A percentile compares a stretch with the other conserved stretches of the same genome.
These are phyloP conservation scores for Fusarium sp. DNA, from an alignment of 2,329 filamentous ascomycete genomes.

Conservation along the genomic window DNA sequence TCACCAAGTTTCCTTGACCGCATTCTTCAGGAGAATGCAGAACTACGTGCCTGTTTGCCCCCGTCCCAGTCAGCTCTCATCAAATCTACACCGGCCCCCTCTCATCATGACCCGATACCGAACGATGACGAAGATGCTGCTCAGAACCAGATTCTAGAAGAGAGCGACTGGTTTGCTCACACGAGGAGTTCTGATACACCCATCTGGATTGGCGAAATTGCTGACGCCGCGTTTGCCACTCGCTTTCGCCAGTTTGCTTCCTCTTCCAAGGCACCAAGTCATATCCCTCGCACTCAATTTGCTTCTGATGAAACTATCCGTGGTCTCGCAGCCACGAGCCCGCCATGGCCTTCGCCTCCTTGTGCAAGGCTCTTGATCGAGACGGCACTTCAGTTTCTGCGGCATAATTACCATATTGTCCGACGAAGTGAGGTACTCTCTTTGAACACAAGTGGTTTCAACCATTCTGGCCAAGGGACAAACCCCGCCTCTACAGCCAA, in stretches of 20 bases:
- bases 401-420: not conserved
- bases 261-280: not conserved
- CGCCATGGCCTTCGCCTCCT: not conserved
- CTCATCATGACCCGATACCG: not conserved
- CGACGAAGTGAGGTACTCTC: not conserved
- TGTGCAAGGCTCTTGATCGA: not conserved
- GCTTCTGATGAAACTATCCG: not conserved
- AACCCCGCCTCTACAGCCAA: not conserved
- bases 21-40: conserved; percentile 13
- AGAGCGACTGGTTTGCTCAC: conserved; percentile 16
- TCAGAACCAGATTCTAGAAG: conserved; percentile 13
- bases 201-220: conserved; percentile 23
- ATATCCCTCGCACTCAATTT: conserved; percentile 19
- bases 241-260: conserved; percentile 25
- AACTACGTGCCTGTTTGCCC: not conserved
- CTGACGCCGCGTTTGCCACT: conserved; percentile 27
- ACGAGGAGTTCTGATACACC: conserved; percentile 13
- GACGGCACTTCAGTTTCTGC: not conserved
- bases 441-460: not conserved
- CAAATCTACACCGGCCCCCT: not conserved
- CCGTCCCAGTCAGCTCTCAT: not conserved
- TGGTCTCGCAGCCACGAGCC: not conserved
- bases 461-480: not conserved
- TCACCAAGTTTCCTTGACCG: conserved; percentile 11
- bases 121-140: not conserved